A percentile compares a stretch with the other conserved stretches of the same genome.
These are phyloP conservation scores for Periconia macrospinosa DNA, from an alignment of 2,329 filamentous ascomycete species.

Conservation along the genomic window DNA sequence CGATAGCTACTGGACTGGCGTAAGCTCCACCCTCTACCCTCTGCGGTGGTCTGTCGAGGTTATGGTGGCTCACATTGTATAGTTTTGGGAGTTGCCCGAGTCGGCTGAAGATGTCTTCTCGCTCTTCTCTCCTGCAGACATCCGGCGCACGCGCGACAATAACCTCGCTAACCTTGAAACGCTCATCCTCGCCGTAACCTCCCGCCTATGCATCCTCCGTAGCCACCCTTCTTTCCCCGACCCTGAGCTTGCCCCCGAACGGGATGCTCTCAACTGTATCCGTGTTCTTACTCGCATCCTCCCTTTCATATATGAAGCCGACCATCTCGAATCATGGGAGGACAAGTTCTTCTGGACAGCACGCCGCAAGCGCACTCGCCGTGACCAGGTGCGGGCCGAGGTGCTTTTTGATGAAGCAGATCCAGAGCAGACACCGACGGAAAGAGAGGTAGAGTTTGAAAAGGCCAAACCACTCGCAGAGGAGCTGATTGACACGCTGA, in stretches of 20 bases:
- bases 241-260: conserved; percentile 76
- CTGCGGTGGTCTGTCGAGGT: too few relatives aligned
- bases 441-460: conserved; percentile 66
- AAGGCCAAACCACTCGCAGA: conserved; percentile 86
- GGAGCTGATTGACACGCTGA: conserved; percentile 85
- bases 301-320: conserved; percentile 89
- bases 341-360: conserved; percentile 89
- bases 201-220: conserved; percentile 77
- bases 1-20: conserved; percentile 90
- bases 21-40: conserved; percentile 48
- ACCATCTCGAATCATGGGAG: conserved; percentile 82
- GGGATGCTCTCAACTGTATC: conserved; percentile 93
- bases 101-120: conserved; percentile 96
- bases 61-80: conserved; percentile 4
- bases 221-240: conserved; percentile 92
- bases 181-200: conserved; percentile 79
- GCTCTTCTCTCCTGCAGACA: conserved; percentile 78
- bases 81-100: conserved; percentile 98
- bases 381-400: conserved; percentile 61
- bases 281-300: conserved; percentile 85
- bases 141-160: conserved; percentile 82
- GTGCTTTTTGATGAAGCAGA: conserved; percentile 80
- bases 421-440: conserved; percentile 50
- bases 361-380: conserved; percentile 62
- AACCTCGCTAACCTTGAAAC: conserved; percentile 89